These are phyloP conservation scores for Podaxis pistillaris DNA, from an alignment of 768 basidiomycete genomes.

Conservation along the genomic window DNA sequence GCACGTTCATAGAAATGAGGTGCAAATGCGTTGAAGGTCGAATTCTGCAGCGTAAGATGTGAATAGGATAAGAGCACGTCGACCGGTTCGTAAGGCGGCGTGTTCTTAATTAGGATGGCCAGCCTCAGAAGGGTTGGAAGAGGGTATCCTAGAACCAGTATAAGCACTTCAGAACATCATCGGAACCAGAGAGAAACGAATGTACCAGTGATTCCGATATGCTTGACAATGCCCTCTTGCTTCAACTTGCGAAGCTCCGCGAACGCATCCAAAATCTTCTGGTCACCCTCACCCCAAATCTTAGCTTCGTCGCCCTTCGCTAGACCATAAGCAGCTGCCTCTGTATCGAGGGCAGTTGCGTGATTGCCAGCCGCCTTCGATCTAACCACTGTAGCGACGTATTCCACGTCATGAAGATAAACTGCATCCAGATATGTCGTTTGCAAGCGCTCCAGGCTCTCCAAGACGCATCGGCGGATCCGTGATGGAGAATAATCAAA, in stretches of 20 bases:
- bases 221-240: slow-evolving; percentile 66
- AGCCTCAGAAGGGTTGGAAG: slow-evolving; percentile 83
- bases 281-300: slow-evolving; percentile 68
- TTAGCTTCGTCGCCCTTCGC: slow-evolving; percentile 52
- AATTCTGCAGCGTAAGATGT: slow-evolving; percentile 76
- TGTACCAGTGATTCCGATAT: slow-evolving; percentile 80
- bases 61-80: slow-evolving; percentile 82
- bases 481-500: slow-evolving; percentile 76
- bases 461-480: slow-evolving; percentile 63
- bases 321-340: slow-evolving; percentile 66
- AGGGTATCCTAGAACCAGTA: slow-evolving; percentile 59
- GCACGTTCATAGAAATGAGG: slow-evolving; percentile 61
- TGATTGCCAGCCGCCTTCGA: slow-evolving; percentile 57
- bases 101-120: slow-evolving; percentile 69
- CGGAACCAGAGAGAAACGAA: neutral
- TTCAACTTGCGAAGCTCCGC: slow-evolving; percentile 65
- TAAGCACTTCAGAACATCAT: neutral
- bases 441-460: slow-evolving; percentile 65
- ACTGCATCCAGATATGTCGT: slow-evolving; percentile 80
- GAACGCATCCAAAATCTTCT: slow-evolving; percentile 65
- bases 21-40: slow-evolving; percentile 54
- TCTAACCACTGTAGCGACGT: slow-evolving; percentile 52
- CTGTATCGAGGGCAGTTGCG: slow-evolving; percentile 47
- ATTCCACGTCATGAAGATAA: slow-evolving; percentile 86
- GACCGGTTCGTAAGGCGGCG: slow-evolving; percentile 64